These are phyloP conservation scores for Apiospora arundinis DNA, from an alignment of 2,329 filamentous ascomycete genomes.

Conservation along the genomic window DNA sequence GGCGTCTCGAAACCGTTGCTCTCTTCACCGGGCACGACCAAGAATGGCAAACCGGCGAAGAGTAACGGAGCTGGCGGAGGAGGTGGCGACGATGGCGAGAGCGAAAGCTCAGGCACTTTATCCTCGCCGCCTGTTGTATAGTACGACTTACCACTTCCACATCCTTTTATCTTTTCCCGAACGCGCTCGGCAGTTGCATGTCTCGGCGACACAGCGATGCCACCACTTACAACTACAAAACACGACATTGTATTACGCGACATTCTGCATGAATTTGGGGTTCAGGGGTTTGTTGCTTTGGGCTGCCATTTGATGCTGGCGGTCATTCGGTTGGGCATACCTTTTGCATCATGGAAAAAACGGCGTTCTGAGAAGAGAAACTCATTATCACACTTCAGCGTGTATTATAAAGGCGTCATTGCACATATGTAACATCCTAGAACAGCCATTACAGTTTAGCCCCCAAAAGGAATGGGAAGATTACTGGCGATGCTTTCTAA, in stretches of 20 bases:
- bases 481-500: not conserved
- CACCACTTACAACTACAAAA: constrained; percentile 2
- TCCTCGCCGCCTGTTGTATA: constrained; percentile 56
- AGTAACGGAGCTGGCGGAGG: constrained; percentile 27
- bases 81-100: constrained; percentile 52
- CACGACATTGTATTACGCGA: constrained; percentile 18
- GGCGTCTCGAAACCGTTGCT: constrained; percentile 53
- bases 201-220: constrained; percentile 1
- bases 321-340: constrained; percentile 21
- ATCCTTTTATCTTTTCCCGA: constrained; percentile 4
- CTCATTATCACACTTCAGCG: constrained; percentile 8
- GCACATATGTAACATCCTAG: constrained; percentile 8
- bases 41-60: constrained; percentile 50
- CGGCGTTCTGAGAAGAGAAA: constrained; percentile 19
- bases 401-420: constrained; percentile 20
- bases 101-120: constrained; percentile 62
- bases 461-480: not conserved
- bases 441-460: not conserved
- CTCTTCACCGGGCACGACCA: constrained; percentile 55
- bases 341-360: constrained; percentile 24
- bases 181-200: not conserved
- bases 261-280: constrained; percentile 19
- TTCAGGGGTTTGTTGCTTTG: constrained; percentile 22
- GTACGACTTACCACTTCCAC: not conserved
- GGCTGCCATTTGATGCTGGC: constrained; percentile 13